A percentile compares a stretch with the other conserved stretches of the same genome.
Conservation (phyloP, 768 basidiomycete species). For the Steccherinum ochraceum region DNA sequence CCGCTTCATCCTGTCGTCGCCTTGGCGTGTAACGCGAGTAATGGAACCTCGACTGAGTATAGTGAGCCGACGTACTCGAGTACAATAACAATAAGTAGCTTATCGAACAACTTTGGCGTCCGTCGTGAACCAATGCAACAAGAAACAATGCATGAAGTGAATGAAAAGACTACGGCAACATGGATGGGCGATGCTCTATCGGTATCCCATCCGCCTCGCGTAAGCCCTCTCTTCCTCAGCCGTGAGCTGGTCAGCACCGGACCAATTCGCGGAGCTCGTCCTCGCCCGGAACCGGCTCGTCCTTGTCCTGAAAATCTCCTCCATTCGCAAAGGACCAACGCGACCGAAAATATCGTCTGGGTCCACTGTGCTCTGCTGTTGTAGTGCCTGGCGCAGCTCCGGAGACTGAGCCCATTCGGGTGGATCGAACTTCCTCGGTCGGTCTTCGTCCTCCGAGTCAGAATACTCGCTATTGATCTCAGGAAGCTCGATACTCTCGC, state of each 20-base stretch:
- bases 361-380: conserved; percentile 80
- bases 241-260: conserved; percentile 84
- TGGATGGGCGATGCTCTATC: no score
- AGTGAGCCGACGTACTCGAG: no score
- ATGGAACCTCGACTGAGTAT: no score
- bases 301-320: conserved; percentile 81
- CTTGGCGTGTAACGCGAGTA: no score
- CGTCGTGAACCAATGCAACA: no score
- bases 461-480: conserved; percentile 98
- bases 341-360: conserved; percentile 91
- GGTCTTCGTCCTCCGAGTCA: conserved; percentile 84
- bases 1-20: no score
- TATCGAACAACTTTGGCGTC: no score
- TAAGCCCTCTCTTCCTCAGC: conserved; percentile 82
- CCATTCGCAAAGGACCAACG: conserved; percentile 83
- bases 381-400: conserved; percentile 70
- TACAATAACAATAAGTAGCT: no score
- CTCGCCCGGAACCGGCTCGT: conserved; percentile 82
- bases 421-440: conserved; percentile 62
- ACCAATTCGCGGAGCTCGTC: conserved; percentile 95
- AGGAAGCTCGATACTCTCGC: conserved; percentile 84
- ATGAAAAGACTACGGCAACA: no score
- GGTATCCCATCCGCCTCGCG: conserved; percentile 86
- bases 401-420: conserved; percentile 93
- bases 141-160: not conserved